A percentile compares a stretch with the other conserved stretches of the same genome.
Evolutionary conservation across 768 basidiomycete species (phyloP).

Genomic region (Pleurotus tuber-regium): DNA sequence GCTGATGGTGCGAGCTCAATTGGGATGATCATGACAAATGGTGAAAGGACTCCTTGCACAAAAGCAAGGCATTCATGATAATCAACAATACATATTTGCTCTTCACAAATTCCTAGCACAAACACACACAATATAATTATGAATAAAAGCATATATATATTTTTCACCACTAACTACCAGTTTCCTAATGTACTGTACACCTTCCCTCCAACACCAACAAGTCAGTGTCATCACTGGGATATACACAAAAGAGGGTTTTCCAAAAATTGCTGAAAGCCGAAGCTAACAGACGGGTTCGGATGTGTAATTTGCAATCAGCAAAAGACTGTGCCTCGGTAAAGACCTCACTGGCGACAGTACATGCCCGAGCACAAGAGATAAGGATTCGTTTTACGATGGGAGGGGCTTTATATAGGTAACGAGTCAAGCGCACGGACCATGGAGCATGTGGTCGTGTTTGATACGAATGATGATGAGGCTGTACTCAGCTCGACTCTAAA

Average conservation of each 20-base stretch:
- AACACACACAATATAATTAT: too few relatives aligned
- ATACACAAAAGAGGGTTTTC: constrained; percentile 38
- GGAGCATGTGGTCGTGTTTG: constrained; percentile 4
- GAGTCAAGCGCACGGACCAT: constrained; percentile 53
- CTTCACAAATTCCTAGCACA: too few relatives aligned
- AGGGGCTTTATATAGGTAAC: constrained; percentile 37
- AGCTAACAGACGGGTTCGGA: constrained; percentile 92
- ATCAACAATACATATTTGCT: too few relatives aligned
- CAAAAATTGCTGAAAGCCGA: constrained; percentile 93
- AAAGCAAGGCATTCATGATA: too few relatives aligned
- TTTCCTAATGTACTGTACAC: too few relatives aligned
- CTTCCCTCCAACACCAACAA: constrained; percentile 10
- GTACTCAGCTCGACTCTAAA: too few relatives aligned
- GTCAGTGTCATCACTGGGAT: constrained; percentile 24
- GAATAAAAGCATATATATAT: too few relatives aligned
- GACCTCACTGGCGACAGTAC: constrained; percentile 95
- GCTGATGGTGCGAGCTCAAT: constrained; percentile 42
- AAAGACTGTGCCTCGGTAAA: constrained; percentile 93
- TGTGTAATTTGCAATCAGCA: constrained; percentile 98
- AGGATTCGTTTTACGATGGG: constrained; percentile 21
- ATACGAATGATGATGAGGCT: too few relatives aligned
- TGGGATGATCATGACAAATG: constrained; percentile 60
- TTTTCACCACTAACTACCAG: too few relatives aligned
- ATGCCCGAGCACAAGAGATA: constrained; percentile 94
- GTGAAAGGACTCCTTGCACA: too few relatives aligned